Percentiles rank a stretch among this genome's conserved stretches.
These are phyloP conservation scores for Phaseolus lunatus DNA, from an alignment of 306 rosid species.

Conservation along the genomic window DNA sequence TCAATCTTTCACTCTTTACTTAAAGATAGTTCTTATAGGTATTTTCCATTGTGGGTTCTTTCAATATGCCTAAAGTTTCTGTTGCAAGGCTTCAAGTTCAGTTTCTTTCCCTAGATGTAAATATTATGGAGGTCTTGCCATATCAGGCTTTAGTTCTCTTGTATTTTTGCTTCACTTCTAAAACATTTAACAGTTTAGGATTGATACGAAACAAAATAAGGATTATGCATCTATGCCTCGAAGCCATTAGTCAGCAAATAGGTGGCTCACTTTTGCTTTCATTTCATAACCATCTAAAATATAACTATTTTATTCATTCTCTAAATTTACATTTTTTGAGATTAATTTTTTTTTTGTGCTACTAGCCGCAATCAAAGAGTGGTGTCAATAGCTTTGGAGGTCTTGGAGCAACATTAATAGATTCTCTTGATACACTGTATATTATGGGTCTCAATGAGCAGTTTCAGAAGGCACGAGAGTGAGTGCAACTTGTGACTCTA, in stretches of 20 bases:
- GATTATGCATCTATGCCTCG: constrained; percentile 5
- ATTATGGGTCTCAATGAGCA: constrained; percentile 95
- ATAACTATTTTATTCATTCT: neutral
- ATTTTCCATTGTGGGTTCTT: neutral
- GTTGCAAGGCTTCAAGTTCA: constrained; percentile 11
- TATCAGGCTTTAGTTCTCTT: constrained; percentile 21
- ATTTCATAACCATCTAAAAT: constrained; percentile 22
- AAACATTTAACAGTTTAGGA: neutral
- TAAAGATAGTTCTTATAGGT: neutral
- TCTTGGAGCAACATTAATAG: constrained; percentile 97
- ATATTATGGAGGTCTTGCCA: constrained; percentile 25
- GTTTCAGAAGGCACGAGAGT: constrained; percentile 93
- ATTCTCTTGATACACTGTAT: constrained; percentile 91
- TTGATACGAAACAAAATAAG: neutral
- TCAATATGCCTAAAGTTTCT: constrained; percentile 11
- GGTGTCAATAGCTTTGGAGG: constrained; percentile 99
- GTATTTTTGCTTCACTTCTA: constrained; percentile 14
- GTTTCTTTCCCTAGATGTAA: constrained; percentile 35
- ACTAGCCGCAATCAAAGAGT: constrained; percentile 90
- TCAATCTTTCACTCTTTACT: constrained; percentile 31
- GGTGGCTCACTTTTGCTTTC: constrained; percentile 12
- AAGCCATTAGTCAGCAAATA: neutral
- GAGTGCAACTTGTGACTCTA: constrained; percentile 54
- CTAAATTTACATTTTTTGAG: constrained; percentile 17
- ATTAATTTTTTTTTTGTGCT: constrained; percentile 47